Evolutionary conservation across 225 moss, liverwort and hornwort species (phyloP).

Genomic region (Marchantia polymorpha): DNA sequence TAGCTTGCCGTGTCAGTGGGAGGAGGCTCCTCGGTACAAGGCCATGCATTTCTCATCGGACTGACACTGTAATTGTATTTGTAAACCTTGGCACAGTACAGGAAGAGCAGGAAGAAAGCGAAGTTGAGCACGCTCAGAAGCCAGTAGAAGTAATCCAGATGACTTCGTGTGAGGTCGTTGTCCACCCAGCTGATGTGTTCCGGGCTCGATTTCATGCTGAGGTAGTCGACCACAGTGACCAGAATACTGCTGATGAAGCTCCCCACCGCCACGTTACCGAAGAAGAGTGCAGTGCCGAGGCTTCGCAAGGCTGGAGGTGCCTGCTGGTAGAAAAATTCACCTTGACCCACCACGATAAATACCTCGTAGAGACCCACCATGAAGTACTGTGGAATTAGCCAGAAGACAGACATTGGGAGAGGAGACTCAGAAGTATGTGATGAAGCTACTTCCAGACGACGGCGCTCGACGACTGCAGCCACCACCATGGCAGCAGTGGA

Average conservation of each 20-base stretch:
- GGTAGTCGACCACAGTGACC: slow-evolving; percentile 41
- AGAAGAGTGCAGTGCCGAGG: slow-evolving; percentile 65
- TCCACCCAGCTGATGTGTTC: slow-evolving; percentile 42
- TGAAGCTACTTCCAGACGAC: slow-evolving; percentile 35
- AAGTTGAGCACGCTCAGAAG: slow-evolving; percentile 49
- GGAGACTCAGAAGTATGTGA: neutral
- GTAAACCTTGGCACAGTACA: slow-evolving; percentile 41
- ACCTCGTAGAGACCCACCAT: slow-evolving; percentile 67
- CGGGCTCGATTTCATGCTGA: slow-evolving; percentile 17
- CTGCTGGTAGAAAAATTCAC: slow-evolving; percentile 73
- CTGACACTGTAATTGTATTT: slow-evolving; percentile 22
- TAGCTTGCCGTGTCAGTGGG: neutral
- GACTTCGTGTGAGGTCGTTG: slow-evolving; percentile 56
- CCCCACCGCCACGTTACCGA: slow-evolving; percentile 65
- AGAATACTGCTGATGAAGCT: slow-evolving; percentile 58
- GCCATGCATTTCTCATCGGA: no score
- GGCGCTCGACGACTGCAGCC: slow-evolving; percentile 50
- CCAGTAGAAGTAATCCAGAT: slow-evolving; percentile 63
- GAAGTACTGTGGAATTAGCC: slow-evolving; percentile 70
- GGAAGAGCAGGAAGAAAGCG: slow-evolving; percentile 47
- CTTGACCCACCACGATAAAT: slow-evolving; percentile 67
- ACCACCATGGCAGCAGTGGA: slow-evolving; percentile 37
- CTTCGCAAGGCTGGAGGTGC: slow-evolving; percentile 68
- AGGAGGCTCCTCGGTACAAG: neutral
- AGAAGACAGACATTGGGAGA: slow-evolving; percentile 77